A percentile compares a stretch with the other conserved stretches of the same genome.
Conservation (phyloP, 768 basidiomycete species). For the Rhizopogon vesiculosus region DNA sequence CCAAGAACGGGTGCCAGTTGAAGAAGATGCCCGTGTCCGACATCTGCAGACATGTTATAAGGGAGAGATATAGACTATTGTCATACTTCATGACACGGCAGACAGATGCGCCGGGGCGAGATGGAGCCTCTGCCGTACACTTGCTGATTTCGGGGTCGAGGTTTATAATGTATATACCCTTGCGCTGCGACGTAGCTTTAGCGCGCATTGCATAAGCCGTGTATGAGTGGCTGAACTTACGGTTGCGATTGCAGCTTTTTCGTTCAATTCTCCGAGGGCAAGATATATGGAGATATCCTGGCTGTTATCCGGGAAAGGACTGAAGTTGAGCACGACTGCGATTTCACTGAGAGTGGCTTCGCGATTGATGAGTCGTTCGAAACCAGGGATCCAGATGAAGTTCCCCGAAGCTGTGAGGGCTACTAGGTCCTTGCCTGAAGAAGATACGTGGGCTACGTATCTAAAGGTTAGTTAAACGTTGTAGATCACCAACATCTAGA, state of each 20-base stretch:
- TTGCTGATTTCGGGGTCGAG: conserved; percentile 17
- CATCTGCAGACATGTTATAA: conserved; percentile 51
- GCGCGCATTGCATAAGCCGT: too few species aligned
- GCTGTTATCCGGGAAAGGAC: conserved; percentile 2
- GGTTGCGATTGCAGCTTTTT: conserved; percentile 43
- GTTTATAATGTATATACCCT: conserved; percentile 22
- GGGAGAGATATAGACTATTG: conserved; percentile 8
- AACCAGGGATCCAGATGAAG: conserved; percentile 23
- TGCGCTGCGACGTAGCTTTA: conserved; percentile 2
- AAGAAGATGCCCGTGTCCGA: conserved; percentile 48
- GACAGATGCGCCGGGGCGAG: conserved; percentile 27
- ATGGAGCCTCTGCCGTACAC: conserved; percentile 22
- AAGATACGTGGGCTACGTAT: conserved; percentile 37
- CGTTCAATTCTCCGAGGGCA: conserved; percentile 36
- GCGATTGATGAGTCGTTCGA: conserved; percentile 19
- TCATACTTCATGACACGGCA: conserved; percentile 15
- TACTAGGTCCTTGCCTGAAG: conserved; percentile 37
- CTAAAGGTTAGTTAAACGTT: not conserved
- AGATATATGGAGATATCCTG: conserved; percentile 39
- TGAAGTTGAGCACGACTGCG: conserved; percentile 20
- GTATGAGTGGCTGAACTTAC: conserved; percentile 25
- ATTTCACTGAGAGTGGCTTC: conserved; percentile 39
- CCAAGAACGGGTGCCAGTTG: conserved; percentile 35
- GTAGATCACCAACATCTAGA: not conserved
- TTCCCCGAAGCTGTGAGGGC: conserved; percentile 23